Percentiles rank a stretch among this genome's conserved stretches.
These are phyloP conservation scores for Ophiocordyceps robertsii DNA, from an alignment of 2,329 filamentous ascomycete genomes.

Conservation along the genomic window DNA sequence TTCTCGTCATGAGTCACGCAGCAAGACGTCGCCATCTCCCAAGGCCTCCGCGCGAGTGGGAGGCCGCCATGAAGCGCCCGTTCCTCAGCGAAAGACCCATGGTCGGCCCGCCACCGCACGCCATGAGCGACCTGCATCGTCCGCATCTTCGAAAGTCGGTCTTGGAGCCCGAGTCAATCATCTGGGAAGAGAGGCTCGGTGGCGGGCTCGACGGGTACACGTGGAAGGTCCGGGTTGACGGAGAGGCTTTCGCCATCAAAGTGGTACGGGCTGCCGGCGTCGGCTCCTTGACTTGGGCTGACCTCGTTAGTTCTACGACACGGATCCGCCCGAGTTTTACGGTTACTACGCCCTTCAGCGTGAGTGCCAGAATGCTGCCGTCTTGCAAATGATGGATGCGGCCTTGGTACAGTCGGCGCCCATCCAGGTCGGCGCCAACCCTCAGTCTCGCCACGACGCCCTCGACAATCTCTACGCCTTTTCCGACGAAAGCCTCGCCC, in stretches of 20 bases:
- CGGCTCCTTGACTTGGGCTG: no score
- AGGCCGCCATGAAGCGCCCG: no score
- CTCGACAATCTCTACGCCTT: background rate
- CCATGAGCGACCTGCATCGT: no score
- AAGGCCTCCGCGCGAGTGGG: no score
- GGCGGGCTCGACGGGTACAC: background rate
- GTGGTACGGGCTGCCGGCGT: background rate
- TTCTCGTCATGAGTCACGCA: no score
- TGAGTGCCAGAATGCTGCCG: slow-evolving; percentile 4
- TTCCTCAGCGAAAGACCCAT: no score
- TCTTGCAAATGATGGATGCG: slow-evolving; percentile 2
- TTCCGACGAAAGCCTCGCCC: background rate
- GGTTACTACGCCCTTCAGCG: slow-evolving; percentile 3
- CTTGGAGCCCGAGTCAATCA: no score
- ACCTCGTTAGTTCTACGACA: slow-evolving; percentile 3
- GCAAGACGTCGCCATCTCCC: no score
- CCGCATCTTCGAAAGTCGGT: no score
- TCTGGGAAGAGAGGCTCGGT: background rate
- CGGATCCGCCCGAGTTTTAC: background rate
- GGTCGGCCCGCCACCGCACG: no score
- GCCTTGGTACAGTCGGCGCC: background rate
- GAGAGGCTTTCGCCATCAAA: background rate
- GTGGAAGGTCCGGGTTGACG: background rate
- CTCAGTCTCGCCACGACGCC: background rate
- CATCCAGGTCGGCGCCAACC: background rate